Conservation (phyloP, 768 basidiomycete genomes). For the Favolaschia claudopus region DNA sequence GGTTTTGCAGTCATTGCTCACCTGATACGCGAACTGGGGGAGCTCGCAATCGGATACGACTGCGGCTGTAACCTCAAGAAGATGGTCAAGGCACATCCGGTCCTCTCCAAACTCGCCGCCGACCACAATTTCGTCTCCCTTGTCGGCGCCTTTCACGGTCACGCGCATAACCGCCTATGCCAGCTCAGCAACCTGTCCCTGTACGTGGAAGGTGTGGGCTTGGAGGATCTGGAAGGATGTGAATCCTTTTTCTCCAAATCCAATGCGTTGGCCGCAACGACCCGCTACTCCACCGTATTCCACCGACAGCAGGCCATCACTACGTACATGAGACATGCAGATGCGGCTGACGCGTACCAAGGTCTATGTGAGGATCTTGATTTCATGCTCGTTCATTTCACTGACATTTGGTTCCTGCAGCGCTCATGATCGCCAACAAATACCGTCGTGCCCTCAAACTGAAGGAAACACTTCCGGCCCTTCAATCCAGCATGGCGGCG, state of each 20-base stretch:
- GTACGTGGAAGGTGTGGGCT: conserved; percentile 6
- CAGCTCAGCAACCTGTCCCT: conserved; percentile 9
- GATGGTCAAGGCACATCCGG: background rate
- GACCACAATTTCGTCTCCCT: background rate
- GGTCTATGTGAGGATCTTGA: conserved; percentile 3
- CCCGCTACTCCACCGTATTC: conserved; percentile 7
- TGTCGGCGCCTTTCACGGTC: conserved; percentile 5
- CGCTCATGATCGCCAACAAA: background rate
- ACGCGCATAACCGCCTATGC: conserved; percentile 11
- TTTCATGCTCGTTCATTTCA: background rate
- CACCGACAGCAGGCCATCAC: conserved; percentile 15
- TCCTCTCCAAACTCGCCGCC: background rate
- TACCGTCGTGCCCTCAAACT: background rate
- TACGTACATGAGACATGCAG: background rate
- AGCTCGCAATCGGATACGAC: conserved; percentile 11
- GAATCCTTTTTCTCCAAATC: conserved; percentile 17
- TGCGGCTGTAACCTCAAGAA: conserved; percentile 20
- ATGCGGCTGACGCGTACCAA: conserved; percentile 8
- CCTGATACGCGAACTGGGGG: background rate
- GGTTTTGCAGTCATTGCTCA: conserved; percentile 5
- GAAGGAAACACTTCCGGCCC: background rate
- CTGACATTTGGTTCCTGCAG: background rate
- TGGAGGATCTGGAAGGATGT: conserved; percentile 18
- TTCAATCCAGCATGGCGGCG: background rate
- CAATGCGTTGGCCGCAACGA: conserved; percentile 13